Evolutionary conservation across 495 filamentous ascomycete genomes (phyloP), one percentile per base, ranked within the genome.

Genomic region (Podospora comata): DNA sequence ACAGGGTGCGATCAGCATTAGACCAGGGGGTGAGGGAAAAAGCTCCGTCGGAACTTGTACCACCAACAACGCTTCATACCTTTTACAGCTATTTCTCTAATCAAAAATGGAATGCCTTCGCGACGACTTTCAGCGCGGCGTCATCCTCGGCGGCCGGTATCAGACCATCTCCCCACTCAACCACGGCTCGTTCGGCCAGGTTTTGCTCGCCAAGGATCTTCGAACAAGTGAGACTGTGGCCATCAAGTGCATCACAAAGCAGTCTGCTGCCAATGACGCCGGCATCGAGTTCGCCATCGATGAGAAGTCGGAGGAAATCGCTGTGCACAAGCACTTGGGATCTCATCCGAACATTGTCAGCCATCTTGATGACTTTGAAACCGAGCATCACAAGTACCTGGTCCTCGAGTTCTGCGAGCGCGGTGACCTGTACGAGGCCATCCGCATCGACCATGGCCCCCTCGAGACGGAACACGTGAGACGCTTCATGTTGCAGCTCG

Each of bases 111-210:
- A 92, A 77, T 94, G 89, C 84, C 84, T 93, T 77, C 88, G 87
- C 76, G 86, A 90, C 79, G 84, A 83, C 68, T 94, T 95, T 77
- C 81, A 86, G 66, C 80, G 88, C 78, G 91, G 90, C 64, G 85
- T 88, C 75, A 73, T 95, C 66, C 84, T 95, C 78, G 89, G 91
- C 79, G 91, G 90, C 71, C 93, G 96, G 67, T 99, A 95, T 78
- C 86, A 90, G 78, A 94, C 92, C 55, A 82, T 97, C 74, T 91
- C 93, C 73, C 93, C 94, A 54, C 91, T 99, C 81, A 98, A 99
- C 76, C 92, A 97, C 85, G 95, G 95, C 73, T 99, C 95, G 27
- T 99, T 97, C 76, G 95, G 95, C 70, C 93, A 96, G 91, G 95
- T 99, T 71, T 97, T 96, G 79, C 87, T 93, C 79, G 96, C 95